phyloP scores from a whole-genome alignment of 192 early-diverging fungal species.

The Coemansia sp. region DNA sequence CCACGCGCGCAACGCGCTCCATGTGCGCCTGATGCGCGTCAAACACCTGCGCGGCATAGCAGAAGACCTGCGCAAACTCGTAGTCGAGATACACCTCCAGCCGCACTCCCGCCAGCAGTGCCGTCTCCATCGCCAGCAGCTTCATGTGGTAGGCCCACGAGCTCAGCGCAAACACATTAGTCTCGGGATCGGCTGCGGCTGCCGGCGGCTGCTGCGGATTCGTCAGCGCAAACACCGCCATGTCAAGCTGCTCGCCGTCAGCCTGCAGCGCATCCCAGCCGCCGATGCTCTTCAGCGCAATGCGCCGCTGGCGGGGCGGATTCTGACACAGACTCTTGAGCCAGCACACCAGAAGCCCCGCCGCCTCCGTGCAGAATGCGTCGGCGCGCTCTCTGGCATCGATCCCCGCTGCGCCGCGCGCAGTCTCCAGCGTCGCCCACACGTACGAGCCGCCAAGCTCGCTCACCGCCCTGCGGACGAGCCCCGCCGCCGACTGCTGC shows the following conservation, averaged over 20 bases:
- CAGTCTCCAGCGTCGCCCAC: slow-evolving; percentile 7
- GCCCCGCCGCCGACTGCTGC: slow-evolving; percentile 15
- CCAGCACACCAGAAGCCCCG: slow-evolving; percentile 33
- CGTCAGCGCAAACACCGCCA: slow-evolving; percentile 11
- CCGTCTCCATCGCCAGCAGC: slow-evolving; percentile 29
- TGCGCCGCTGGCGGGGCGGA: slow-evolving; percentile 30
- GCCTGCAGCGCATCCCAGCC: slow-evolving; percentile 45
- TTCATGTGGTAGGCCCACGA: slow-evolving; percentile 54
- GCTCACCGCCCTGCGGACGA: slow-evolving; percentile 24
- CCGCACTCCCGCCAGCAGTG: slow-evolving; percentile 28
- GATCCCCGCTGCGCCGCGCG: neutral
- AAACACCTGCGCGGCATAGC: slow-evolving; percentile 30
- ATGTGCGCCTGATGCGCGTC: slow-evolving; percentile 37
- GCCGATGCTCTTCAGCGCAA: slow-evolving; percentile 31
- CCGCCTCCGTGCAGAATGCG: slow-evolving; percentile 24
- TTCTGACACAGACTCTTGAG: slow-evolving; percentile 48
- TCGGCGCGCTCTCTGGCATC: slow-evolving; percentile 4
- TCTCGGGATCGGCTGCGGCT: slow-evolving; percentile 12
- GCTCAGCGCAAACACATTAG: slow-evolving; percentile 44
- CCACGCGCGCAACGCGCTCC: slow-evolving; percentile 17
- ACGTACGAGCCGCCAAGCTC: slow-evolving; percentile 18
- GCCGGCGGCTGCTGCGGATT: slow-evolving; percentile 2
- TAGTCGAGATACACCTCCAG: slow-evolving; percentile 32
- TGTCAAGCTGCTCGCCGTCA: slow-evolving; percentile 45
- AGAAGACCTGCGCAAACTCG: slow-evolving; percentile 36